Evolutionary conservation across 2,329 filamentous ascomycete genomes (phyloP).

Genomic region (Ascomycota sp.): DNA sequence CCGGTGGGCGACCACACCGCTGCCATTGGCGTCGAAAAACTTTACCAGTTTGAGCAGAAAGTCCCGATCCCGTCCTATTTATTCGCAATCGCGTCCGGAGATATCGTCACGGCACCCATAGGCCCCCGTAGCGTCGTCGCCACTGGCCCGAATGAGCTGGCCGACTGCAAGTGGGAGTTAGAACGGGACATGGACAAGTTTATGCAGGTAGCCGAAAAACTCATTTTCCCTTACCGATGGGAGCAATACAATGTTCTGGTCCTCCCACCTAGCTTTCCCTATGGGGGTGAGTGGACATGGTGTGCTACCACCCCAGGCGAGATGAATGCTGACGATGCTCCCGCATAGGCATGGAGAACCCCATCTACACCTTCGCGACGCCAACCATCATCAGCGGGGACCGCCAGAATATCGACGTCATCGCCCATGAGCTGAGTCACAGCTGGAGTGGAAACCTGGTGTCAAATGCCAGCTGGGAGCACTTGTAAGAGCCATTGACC

Average conservation of each 20-base stretch:
- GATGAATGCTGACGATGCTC: not conserved
- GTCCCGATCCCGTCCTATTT: slow-evolving; percentile 88
- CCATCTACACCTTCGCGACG: slow-evolving; percentile 84
- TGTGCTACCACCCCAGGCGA: not conserved
- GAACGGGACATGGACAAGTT: slow-evolving; percentile 81
- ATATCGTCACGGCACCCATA: slow-evolving; percentile 66
- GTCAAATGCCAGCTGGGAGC: slow-evolving; percentile 59
- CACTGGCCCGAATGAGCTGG: slow-evolving; percentile 69
- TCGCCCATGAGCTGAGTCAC: slow-evolving; percentile 61
- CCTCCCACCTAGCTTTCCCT: slow-evolving; percentile 73
- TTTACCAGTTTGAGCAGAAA: slow-evolving; percentile 73
- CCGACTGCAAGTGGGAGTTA: slow-evolving; percentile 73
- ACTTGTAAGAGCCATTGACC: slow-evolving; percentile 31
- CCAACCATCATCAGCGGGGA: slow-evolving; percentile 84
- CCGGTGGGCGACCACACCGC: slow-evolving; percentile 23
- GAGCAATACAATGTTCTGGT: slow-evolving; percentile 86
- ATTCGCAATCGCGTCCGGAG: slow-evolving; percentile 74
- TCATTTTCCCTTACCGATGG: slow-evolving; percentile 78
- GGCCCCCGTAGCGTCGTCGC: slow-evolving; percentile 68
- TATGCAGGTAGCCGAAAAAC: slow-evolving; percentile 60
- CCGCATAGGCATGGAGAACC: slow-evolving; percentile 57
- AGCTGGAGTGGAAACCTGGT: slow-evolving; percentile 81
- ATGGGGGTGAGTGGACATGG: slow-evolving; percentile 35
- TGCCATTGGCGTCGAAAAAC: slow-evolving; percentile 25
- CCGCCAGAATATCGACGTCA: slow-evolving; percentile 81